These are phyloP conservation scores for Cutaneotrichosporon cyanovorans DNA, from an alignment of 1,284 basidiomycete genomes.

Conservation along the genomic window DNA sequence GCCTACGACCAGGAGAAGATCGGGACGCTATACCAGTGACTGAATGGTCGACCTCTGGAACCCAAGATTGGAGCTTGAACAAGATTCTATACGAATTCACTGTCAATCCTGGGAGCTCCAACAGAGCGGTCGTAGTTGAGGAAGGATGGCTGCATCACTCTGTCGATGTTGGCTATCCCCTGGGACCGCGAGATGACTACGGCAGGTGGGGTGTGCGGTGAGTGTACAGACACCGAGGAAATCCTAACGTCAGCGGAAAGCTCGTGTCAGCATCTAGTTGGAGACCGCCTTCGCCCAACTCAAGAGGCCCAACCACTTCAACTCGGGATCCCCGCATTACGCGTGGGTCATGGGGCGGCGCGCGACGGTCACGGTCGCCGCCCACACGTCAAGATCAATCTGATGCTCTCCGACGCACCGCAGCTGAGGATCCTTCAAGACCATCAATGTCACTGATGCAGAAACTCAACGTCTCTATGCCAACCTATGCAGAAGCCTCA, in stretches of 20 bases:
- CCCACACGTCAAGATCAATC: too few relatives aligned
- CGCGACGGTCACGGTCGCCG: background rate
- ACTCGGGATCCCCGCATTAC: background rate
- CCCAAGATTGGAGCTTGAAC: slow-evolving; percentile 1
- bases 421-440: too few relatives aligned
- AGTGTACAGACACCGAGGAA: background rate
- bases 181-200: background rate
- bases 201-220: slow-evolving; percentile 4
- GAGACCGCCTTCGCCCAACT: background rate
- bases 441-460: too few relatives aligned
- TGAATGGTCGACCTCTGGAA: background rate
- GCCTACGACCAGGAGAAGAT: background rate
- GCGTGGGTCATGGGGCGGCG: too few relatives aligned
- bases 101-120: background rate
- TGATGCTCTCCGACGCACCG: too few relatives aligned
- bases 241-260: background rate
- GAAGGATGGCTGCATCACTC: slow-evolving; percentile 1
- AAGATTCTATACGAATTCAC: slow-evolving; percentile 2
- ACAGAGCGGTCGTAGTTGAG: background rate
- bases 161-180: background rate
- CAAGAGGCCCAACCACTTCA: background rate
- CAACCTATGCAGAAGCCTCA: too few relatives aligned
- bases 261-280: too few relatives aligned
- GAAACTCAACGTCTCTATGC: too few relatives aligned
- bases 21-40: background rate